A percentile compares a stretch with the other conserved stretches of the same genome.
phyloP scores from a whole-genome alignment of 2,329 filamentous ascomycete species.

The Apiospora koreana region DNA sequence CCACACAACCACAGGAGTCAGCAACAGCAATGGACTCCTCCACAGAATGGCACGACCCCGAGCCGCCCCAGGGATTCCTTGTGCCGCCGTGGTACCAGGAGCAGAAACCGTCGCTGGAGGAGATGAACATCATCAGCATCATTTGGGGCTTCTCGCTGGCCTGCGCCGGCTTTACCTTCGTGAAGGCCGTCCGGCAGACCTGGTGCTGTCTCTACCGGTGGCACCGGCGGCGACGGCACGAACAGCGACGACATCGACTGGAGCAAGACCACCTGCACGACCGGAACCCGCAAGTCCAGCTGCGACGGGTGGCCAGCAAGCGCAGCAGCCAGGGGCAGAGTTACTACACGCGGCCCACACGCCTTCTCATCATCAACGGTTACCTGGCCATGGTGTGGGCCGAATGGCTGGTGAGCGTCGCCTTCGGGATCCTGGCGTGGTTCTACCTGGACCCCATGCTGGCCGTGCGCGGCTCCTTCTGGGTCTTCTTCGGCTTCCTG shows the following conservation, averaged over 20 bases:
- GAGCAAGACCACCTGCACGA: background rate
- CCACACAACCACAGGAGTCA: background rate
- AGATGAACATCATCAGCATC: slow-evolving; percentile 4
- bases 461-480: background rate
- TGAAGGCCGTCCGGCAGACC: background rate
- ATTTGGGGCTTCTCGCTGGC: slow-evolving; percentile 5
- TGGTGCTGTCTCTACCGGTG: slow-evolving; percentile 17
- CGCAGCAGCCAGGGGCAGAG: background rate
- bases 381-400: slow-evolving; percentile 9
- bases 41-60: background rate
- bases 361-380: background rate
- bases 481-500: slow-evolving; percentile 11
- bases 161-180: slow-evolving; percentile 1
- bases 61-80: background rate
- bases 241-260: background rate
- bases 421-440: background rate
- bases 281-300: background rate
- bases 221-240: background rate
- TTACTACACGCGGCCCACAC: background rate
- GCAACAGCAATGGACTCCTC: background rate
- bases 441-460: slow-evolving; percentile 5
- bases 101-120: background rate
- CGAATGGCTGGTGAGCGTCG: slow-evolving; percentile 2
- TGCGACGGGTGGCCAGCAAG: background rate
- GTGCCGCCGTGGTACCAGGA: background rate